A percentile compares a stretch with the other conserved stretches of the same genome.
These are phyloP conservation scores for Abelmoschus esculentus DNA, from an alignment of 345 rosid genomes.

Conservation along the genomic window DNA sequence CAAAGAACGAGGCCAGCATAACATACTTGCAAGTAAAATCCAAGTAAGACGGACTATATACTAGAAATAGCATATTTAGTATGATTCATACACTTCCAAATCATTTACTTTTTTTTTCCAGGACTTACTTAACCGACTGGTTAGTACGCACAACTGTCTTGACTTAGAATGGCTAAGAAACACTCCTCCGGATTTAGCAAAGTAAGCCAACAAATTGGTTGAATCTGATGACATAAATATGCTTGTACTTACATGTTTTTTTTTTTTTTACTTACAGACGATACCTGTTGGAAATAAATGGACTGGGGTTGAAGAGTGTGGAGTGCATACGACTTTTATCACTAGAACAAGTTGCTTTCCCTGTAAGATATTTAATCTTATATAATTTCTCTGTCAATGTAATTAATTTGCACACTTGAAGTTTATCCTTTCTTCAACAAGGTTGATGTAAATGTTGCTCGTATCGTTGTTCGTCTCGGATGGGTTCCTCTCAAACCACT, in stretches of 20 bases:
- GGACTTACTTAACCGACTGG: constrained; percentile 42
- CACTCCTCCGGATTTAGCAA: constrained; percentile 45
- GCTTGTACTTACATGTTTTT: neutral
- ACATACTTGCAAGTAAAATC: constrained; percentile 29
- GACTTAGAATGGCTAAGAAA: constrained; percentile 73
- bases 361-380: constrained; percentile 29
- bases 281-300: constrained; percentile 37
- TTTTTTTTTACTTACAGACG: constrained; percentile 23
- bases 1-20: constrained; percentile 44
- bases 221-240: neutral
- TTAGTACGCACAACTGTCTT: constrained; percentile 26
- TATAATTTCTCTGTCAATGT: neutral
- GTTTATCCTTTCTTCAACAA: constrained; percentile 6
- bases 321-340: constrained; percentile 61
- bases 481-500: constrained; percentile 72
- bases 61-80: neutral
- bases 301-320: constrained; percentile 66
- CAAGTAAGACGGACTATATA: constrained; percentile 24
- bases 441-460: constrained; percentile 76
- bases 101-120: constrained; percentile 8
- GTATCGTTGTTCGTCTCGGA: constrained; percentile 65
- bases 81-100: neutral
- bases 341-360: constrained; percentile 52
- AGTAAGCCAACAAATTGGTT: constrained; percentile 28
- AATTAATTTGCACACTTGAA: neutral